phyloP scores from a whole-genome alignment of 2,329 filamentous ascomycete genomes.

The Diaporthe citrichinensis region DNA sequence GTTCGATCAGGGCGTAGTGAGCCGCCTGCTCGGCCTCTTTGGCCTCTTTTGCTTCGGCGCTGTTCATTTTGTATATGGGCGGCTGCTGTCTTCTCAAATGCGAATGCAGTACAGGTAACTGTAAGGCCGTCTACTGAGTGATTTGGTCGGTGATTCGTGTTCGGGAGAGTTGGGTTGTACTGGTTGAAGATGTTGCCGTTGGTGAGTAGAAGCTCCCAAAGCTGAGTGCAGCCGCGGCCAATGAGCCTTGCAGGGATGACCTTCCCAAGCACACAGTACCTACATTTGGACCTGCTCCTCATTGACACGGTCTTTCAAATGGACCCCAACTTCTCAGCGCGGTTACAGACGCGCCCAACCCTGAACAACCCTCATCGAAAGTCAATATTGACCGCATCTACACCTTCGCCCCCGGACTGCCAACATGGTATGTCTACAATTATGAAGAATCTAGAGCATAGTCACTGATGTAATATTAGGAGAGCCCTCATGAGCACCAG shows the following conservation, averaged over 20 bases:
- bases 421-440: slow-evolving; percentile 34
- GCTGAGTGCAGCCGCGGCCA: not conserved
- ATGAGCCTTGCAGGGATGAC: slow-evolving; percentile 30
- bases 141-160: not conserved
- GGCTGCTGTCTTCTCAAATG: not conserved
- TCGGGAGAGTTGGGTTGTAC: not conserved
- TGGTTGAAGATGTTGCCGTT: not conserved
- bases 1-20: slow-evolving; percentile 88
- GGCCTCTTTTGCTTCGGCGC: slow-evolving; percentile 43
- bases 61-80: slow-evolving; percentile 24
- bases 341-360: slow-evolving; percentile 31
- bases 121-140: not conserved
- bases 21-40: slow-evolving; percentile 79
- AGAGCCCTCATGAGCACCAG: slow-evolving; percentile 97
- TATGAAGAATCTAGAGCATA: not conserved
- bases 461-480: slow-evolving; percentile 62
- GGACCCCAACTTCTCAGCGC: slow-evolving; percentile 28
- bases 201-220: slow-evolving; percentile 4
- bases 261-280: not conserved
- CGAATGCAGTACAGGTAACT: no score
- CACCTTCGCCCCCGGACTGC: not conserved
- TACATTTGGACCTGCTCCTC: not conserved
- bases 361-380: slow-evolving; percentile 36
- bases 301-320: slow-evolving; percentile 24
- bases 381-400: slow-evolving; percentile 24